phyloP scores from a whole-genome alignment of 805 yeast genomes.

The Metschnikowia anglica region DNA sequence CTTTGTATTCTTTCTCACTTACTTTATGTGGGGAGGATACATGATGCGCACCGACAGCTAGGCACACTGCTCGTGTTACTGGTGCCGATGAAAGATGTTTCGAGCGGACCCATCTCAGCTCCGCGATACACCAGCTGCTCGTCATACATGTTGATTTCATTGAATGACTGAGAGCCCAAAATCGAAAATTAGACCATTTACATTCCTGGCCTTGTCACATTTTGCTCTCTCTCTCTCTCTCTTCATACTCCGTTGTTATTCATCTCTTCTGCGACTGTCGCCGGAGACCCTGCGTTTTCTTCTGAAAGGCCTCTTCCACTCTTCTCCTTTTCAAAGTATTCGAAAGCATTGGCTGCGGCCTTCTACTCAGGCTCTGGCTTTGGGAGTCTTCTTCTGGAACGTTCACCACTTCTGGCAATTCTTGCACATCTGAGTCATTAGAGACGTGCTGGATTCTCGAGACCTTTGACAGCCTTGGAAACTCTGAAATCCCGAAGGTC shows the following conservation, averaged over 20 bases:
- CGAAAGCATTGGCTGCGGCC: background rate
- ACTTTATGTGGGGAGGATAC: constrained; percentile 1
- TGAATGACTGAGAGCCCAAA: no score
- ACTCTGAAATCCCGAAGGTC: background rate
- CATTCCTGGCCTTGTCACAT: no score
- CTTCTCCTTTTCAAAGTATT: constrained; percentile 6
- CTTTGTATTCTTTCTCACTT: background rate
- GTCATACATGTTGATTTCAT: no score
- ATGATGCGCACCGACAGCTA: background rate
- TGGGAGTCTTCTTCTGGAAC: background rate
- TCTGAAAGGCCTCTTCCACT: background rate
- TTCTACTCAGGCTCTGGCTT: background rate
- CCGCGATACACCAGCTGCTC: no score
- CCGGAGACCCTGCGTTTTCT: background rate
- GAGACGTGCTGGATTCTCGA: background rate
- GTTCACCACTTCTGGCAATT: constrained; percentile 3
- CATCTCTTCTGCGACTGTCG: background rate
- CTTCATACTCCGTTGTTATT: background rate
- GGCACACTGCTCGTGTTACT: no score
- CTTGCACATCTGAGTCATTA: background rate
- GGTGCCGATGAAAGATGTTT: no score
- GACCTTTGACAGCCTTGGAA: background rate
- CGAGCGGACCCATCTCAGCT: no score
- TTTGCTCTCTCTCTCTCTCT: no score
- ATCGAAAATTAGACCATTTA: no score